Evolutionary conservation across 2,329 filamentous ascomycete genomes (phyloP).

Genomic region (Knufia petricola): DNA sequence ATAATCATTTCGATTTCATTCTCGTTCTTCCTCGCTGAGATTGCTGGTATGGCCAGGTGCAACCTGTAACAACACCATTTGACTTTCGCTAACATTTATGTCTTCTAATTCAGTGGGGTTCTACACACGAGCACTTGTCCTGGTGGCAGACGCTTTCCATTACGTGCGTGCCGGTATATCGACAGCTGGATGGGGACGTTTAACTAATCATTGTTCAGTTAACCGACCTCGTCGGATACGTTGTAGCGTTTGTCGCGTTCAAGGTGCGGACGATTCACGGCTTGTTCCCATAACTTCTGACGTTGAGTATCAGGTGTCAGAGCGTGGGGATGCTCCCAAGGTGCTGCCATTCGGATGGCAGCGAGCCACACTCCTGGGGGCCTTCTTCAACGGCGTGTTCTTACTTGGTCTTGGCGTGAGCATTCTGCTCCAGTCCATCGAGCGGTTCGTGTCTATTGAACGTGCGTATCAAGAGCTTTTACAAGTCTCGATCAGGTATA

Average conservation of each 20-base stretch:
- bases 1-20: constrained; percentile 39
- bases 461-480: constrained; percentile 30
- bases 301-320: constrained; percentile 39
- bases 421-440: constrained; percentile 63
- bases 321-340: constrained; percentile 47
- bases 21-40: constrained; percentile 39
- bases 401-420: constrained; percentile 62
- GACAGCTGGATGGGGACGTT: not conserved
- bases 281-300: constrained; percentile 1
- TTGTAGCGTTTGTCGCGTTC: constrained; percentile 42
- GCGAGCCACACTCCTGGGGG: constrained; percentile 60
- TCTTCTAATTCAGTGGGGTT: constrained; percentile 47
- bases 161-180: constrained; percentile 47
- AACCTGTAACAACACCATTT: not conserved
- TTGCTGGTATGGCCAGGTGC: constrained; percentile 29
- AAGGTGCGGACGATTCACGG: constrained; percentile 48
- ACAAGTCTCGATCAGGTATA: not conserved
- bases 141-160: constrained; percentile 71
- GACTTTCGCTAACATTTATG: not conserved
- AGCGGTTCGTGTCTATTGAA: constrained; percentile 54
- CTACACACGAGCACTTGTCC: constrained; percentile 59
- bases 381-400: constrained; percentile 73
- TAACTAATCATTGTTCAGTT: constrained; percentile 39
- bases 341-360: constrained; percentile 67
- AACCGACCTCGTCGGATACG: constrained; percentile 61